Base-by-base conservation (phyloP, 1,284 basidiomycete genomes). In the Rhodotorula sp. region DNA sequence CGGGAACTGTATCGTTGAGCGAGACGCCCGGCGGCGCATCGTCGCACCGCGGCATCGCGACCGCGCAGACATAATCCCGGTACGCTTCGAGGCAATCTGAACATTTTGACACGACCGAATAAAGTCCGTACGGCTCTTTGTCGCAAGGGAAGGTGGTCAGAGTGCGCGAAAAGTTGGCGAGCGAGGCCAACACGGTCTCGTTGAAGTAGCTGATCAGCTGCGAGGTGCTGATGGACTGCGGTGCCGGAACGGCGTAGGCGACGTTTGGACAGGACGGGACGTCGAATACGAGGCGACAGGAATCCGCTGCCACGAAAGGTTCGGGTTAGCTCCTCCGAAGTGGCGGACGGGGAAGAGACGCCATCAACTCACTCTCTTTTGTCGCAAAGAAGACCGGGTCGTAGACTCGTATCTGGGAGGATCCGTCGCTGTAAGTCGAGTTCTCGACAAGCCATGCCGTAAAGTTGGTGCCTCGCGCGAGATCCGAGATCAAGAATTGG, bases 61-160 rank as follows among this genome's bases (percentile, higher is more conserved):
- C 78, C n/a, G 81, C 79, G 69, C 83, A 84, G 1, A 82, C 70
- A 81, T 81, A 84, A 62, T 79, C 78, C 34, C 72, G 78, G 68
- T 84, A 84, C 5, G 81, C 79, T 31, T 65, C 76, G 57, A 77
- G 70, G 77, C 83, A 84, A 69, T 79, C 79, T 8, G 71, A 69
- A 74, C 83, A 84, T 0, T 79, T 82, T 49, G 80, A 74, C 12
- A 83, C 79, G 60, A 77, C 78, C 29, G 82, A 83, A 68, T 82
- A 84, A 62, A 71, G 70, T 20, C 82, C 82, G 65, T 81, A 80
- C n/a, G 62, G 54, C 2, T 58, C 46, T 21, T 52, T 59, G 56
- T 75, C 70, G 72, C 83, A 84, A 0, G 82, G 80, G 65, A 83
- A 84, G n/a, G 81, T 82, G 46, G 76, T 76, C n/a, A 84, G 74